Conservation (phyloP, 2,329 filamentous ascomycete genomes). For the Verticillium isaacii region DNA sequence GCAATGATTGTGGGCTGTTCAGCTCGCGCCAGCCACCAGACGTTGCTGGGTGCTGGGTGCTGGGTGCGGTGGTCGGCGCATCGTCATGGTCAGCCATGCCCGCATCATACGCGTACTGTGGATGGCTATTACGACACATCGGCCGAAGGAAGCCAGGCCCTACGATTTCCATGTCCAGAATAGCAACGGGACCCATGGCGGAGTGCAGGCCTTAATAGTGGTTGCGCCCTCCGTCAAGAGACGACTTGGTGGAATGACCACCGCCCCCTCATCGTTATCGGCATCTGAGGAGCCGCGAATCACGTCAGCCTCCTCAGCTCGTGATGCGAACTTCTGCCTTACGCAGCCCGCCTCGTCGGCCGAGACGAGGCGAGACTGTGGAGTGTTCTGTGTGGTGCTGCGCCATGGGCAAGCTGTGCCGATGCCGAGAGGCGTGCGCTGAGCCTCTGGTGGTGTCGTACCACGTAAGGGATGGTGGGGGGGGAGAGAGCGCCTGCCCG, state of each 20-base stretch:
- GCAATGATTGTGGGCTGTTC: background rate
- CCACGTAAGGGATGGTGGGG: background rate
- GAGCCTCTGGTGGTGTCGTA: background rate
- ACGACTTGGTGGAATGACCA: too few relatives aligned
- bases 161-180: background rate
- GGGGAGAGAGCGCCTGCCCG: background rate
- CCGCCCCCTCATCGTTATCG: background rate
- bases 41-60: too few relatives aligned
- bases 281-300: background rate
- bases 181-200: background rate
- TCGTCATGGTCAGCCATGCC: background rate
- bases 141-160: background rate
- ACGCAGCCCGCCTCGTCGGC: background rate
- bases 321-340: background rate
- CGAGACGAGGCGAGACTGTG: background rate
- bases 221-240: too few relatives aligned
- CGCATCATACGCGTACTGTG: background rate
- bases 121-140: background rate
- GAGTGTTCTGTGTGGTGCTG: background rate
- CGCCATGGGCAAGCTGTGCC: background rate
- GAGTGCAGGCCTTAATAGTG: background rate
- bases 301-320: background rate
- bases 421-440: background rate
- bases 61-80: background rate
- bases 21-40: too few relatives aligned